Base-by-base conservation (phyloP, 768 basidiomycete genomes). In the Kwoniella sp. region DNA sequence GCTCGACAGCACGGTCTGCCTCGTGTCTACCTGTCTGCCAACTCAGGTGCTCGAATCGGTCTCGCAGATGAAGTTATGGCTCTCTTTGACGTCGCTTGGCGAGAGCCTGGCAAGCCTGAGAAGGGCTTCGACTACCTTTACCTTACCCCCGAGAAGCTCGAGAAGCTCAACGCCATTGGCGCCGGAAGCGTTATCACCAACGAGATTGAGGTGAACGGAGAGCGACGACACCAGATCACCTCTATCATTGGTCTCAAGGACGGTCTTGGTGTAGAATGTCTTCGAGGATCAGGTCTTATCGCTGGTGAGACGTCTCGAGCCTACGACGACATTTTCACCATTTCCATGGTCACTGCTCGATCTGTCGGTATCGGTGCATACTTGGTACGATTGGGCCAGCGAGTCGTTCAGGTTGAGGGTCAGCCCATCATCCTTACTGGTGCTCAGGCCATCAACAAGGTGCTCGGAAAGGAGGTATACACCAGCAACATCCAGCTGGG, bases 351-450 rank as follows among this genome's bases (percentile, higher is more conserved):
- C 60, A 95, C 91, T 37, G 95, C 92, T 60, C 89, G 95, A 41
- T 98, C 95, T 5, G 95, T 99, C 64, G 95, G 95, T 74, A 99
- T 98, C 63, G 95, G 95, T 63, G 95, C 95, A 12, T 98, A 99
- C 75, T 87, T 99, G 50, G 91, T 99, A 48, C 90, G 95, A 59
- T 82, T 99, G 37, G 95, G 95, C 58, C 88, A 99, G 78, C 85
- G 95, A 59, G 89, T 95, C 1, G 89, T 99, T 39, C 95, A 99
- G 73, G 95, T 99, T 46, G 95, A 98, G 76, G 95, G 95, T 37
- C 93, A 99, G 65, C 95, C 95, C 2, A 98, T 99, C 77, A 99
- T 99, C 73, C 82, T 99, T 56, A 99, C 95, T 12, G 95, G 95
- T 63, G 93, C 93, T 23, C 83, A 83, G 6, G 95, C 95, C 3